A percentile compares a stretch with the other conserved stretches of the same genome.
Conservation (phyloP, 176 grass and related monocot species). For the Oryza brachyantha region DNA sequence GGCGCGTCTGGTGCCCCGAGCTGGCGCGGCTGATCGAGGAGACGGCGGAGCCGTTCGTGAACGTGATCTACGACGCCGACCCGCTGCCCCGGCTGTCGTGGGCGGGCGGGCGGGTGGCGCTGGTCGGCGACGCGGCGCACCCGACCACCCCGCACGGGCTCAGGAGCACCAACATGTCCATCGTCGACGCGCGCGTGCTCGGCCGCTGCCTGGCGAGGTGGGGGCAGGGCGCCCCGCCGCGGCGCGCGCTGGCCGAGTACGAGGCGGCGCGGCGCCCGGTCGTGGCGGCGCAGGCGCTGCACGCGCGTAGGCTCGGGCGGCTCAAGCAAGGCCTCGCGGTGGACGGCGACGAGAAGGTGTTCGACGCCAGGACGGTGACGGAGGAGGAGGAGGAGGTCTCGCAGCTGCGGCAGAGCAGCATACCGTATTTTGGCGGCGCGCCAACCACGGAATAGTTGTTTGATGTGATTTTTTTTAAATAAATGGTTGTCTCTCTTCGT, state of each 20-base stretch:
- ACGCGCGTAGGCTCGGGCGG: slow-evolving; percentile 67
- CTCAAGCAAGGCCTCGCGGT: slow-evolving; percentile 67
- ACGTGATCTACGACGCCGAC: slow-evolving; percentile 76
- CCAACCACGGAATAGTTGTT: background rate
- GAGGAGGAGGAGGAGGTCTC: slow-evolving; percentile 7
- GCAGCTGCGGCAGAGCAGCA: slow-evolving; percentile 56
- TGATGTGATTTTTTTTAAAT: background rate
- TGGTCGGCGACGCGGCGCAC: slow-evolving; percentile 81
- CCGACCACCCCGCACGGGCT: slow-evolving; percentile 82
- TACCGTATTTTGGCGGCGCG: slow-evolving; percentile 63
- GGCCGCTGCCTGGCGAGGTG: slow-evolving; percentile 52
- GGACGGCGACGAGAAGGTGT: slow-evolving; percentile 3
- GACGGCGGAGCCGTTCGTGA: slow-evolving; percentile 70
- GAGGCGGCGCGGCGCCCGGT: slow-evolving; percentile 58
- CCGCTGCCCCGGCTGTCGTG: slow-evolving; percentile 50
- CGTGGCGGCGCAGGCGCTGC: slow-evolving; percentile 54
- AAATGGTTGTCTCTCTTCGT: background rate
- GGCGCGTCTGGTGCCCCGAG: slow-evolving; percentile 64
- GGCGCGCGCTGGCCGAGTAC: slow-evolving; percentile 45
- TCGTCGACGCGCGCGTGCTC: slow-evolving; percentile 57
- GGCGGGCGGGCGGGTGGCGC: slow-evolving; percentile 45
- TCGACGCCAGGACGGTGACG: slow-evolving; percentile 18
- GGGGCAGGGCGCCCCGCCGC: slow-evolving; percentile 4
- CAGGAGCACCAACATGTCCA: slow-evolving; percentile 95
- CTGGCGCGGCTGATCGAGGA: slow-evolving; percentile 58